Evolutionary conservation across 306 rosid species (phyloP), one percentile per base, ranked within the genome.

Genomic region (Luffa aegyptiaca): DNA sequence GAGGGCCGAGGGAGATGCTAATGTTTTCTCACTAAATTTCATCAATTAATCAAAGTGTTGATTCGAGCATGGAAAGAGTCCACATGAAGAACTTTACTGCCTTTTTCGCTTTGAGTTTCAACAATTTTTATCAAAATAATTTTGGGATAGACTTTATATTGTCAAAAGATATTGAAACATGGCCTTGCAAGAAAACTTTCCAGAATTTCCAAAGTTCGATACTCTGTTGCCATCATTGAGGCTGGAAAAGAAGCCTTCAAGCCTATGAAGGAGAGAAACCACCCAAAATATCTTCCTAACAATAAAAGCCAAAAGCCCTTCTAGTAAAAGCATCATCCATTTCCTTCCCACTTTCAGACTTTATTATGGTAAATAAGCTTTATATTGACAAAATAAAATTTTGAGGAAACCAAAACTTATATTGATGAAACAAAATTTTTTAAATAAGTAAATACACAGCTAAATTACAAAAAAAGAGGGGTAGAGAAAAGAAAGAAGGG

Each of bases 391-490:
- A 62, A 62, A 62, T 31, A 41, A 69, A 18, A n/a, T n/a, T 3
- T 9, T 18, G 31, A 49, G 37, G 77, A 46, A 14, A 72, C 42
- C 42, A 21, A 46, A 46, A 72, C 77, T 72, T 69, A 68, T n/a
- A 69, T 69, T 42, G 53, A 44, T 45, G 76, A 45, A n/a, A 70
- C 17, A 61, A 10, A 21, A 5, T 16, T 16, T 36, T 39, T 65
- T 37, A 65, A 65, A 37, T 36, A 5, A 65, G 72, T 37, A 20
- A 6, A 70, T 20, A 68, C 83, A 72, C 76, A 80, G 55, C n/a
- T 61, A 80, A 51, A n/a, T 61, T 76, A n/a, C 66, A 10, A 56
- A 69, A 81, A 51, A 49, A 49, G 11, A 6, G 57, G 56, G 53
- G 37, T 13, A 48, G 11, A 10, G 17, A 10, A 31, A 4, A 3